Base-by-base conservation (phyloP, 2,329 filamentous ascomycete genomes). In the Elsinoe fawcettii region DNA sequence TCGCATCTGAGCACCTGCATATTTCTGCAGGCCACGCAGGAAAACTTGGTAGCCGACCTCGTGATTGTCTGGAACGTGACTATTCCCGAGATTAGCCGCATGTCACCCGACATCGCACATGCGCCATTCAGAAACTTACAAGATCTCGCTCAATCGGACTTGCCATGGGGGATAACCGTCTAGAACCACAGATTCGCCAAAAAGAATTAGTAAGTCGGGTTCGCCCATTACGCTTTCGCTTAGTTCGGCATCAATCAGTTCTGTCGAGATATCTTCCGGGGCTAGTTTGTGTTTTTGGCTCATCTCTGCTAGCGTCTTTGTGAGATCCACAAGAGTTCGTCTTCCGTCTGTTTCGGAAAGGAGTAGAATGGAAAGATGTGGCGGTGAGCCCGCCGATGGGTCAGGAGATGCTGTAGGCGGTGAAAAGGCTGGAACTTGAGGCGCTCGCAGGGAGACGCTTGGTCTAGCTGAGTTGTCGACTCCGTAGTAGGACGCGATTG, bases 91-190 rank as follows among this genome's bases (percentile, higher is more conserved):
- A 58, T 59, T 47, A 46, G 55, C 46, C 36, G 25, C 56, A 44
- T 55, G 27, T 49, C 30, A 36, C 30, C 39, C 56, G 49, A 53
- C 34, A 37, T 39, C 49, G 49, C 49, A 25, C 23, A 32, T 30
- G 22, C 32, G 49, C 22, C 41, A 32, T 20, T 43, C 20, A 39
- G 18, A 49, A 37, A 80, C 81, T 69, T 76, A 82, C 69, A 91
- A 96, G 58, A 99, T 96, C 77, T 99, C 93, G 0, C 91, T 96
- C 67, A 99, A 75, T 43, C 93, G 82, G 60, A 97, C 81, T 73
- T 96, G 93, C 93, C 93, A 99, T 1, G 93, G 93, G 8, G 93
- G 93, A 69, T 97, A 99, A 8, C 93, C 90, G 56, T 90, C 85
- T 44, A 99, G 74, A 69, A 90, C 85, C 56, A 97, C 83, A 51